These are phyloP conservation scores for Rhizomucor pusillus DNA, from an alignment of 371 early-diverging fungal genomes.

Conservation along the genomic window DNA sequence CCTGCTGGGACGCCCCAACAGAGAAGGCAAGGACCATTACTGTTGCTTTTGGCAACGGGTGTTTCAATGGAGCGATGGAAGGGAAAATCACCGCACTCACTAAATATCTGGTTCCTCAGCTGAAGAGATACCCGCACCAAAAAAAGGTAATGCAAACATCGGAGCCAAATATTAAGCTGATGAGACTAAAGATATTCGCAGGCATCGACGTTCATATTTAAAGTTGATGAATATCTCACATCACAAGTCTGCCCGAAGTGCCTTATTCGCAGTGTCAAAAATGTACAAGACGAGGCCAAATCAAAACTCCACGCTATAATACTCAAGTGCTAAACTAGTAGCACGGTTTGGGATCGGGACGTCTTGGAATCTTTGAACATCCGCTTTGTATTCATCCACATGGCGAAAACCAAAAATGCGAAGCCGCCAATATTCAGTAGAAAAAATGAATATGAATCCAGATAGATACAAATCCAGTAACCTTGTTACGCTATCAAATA, in stretches of 20 bases:
- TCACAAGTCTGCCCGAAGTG: background rate
- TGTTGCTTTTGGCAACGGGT: constrained; percentile 3
- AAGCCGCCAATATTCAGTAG: too few relatives aligned
- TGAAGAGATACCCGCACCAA: background rate
- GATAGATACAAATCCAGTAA: too few relatives aligned
- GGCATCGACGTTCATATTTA: background rate
- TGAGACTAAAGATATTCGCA: background rate
- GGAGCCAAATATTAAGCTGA: background rate
- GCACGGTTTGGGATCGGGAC: constrained; percentile 7
- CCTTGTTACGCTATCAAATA: too few relatives aligned
- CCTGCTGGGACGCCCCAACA: background rate
- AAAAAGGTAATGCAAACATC: background rate
- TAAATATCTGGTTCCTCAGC: background rate
- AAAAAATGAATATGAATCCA: too few relatives aligned
- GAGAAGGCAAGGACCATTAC: background rate
- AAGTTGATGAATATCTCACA: background rate
- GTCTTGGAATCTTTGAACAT: background rate
- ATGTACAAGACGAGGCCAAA: background rate
- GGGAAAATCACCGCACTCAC: background rate
- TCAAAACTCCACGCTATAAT: constrained; percentile 5
- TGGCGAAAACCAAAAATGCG: too few relatives aligned
- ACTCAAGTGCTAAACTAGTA: background rate
- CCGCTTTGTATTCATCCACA: too few relatives aligned
- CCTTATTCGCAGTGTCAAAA: background rate
- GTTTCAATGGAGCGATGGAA: background rate